Evolutionary conservation across 345 rosid genomes (phyloP).

Genomic region (Gossypium bickii): DNA sequence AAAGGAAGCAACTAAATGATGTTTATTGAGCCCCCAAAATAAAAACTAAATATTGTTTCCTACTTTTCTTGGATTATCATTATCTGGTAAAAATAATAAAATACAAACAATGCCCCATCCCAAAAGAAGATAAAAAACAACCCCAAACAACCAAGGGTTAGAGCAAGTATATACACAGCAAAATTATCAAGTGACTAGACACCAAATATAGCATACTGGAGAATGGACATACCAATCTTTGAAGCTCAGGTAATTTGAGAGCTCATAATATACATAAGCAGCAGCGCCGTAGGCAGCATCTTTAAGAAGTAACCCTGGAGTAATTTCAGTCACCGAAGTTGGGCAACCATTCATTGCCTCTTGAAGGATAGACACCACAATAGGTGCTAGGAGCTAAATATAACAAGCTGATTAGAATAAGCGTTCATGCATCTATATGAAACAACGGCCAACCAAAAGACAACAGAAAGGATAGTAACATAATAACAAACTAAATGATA

Average conservation of each 20-base stretch:
- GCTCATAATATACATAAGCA: conserved; percentile 97
- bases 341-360: conserved; percentile 95
- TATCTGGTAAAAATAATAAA: neutral
- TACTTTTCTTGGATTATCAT: neutral
- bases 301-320: conserved; percentile 84
- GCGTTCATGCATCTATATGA: conserved; percentile 18
- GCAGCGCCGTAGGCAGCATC: conserved; percentile 98
- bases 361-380: conserved; percentile 88
- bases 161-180: neutral
- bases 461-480: neutral
- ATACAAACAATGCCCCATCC: neutral
- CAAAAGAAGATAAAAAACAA: neutral
- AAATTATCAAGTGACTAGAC: conserved; percentile 7
- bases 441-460: neutral
- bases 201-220: conserved; percentile 14
- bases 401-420: conserved; percentile 22
- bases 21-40: neutral
- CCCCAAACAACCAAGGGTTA: neutral
- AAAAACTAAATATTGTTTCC: neutral
- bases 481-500: conserved; percentile 7
- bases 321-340: conserved; percentile 69
- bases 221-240: conserved; percentile 68
- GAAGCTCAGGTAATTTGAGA: conserved; percentile 89
- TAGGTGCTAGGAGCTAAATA: conserved; percentile 77
- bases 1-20: neutral